phyloP scores from a whole-genome alignment of 129 eudicot species.

The Centrapalus pauciflorus region DNA sequence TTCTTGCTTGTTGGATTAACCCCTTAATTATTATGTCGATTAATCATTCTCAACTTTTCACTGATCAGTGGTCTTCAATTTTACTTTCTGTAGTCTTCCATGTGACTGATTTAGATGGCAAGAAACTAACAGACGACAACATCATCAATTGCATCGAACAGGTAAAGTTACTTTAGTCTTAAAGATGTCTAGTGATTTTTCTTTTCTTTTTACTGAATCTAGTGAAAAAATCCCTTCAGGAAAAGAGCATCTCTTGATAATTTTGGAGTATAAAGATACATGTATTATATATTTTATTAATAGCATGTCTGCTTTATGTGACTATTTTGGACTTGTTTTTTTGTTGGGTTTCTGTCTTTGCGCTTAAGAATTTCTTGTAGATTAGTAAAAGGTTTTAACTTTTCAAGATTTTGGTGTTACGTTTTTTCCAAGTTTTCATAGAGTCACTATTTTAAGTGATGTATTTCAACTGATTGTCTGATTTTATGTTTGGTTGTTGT shows the following conservation, averaged over 20 bases:
- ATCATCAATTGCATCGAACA: slow-evolving; percentile 73
- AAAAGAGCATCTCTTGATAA: background rate
- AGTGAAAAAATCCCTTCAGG: background rate
- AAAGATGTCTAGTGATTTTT: background rate
- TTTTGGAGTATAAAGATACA: background rate
- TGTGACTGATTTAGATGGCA: slow-evolving; percentile 79
- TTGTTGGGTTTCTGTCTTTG: background rate
- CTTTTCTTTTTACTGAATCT: background rate
- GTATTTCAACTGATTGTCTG: background rate
- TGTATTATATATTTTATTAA: no score
- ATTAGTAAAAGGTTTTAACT: no score
- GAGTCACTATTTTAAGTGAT: no score
- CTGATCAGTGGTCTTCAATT: slow-evolving; percentile 1
- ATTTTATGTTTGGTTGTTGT: background rate
- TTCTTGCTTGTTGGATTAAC: no score
- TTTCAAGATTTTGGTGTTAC: no score
- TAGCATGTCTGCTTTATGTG: background rate
- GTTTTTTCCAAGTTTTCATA: background rate
- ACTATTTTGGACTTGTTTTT: no score
- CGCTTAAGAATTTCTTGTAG: background rate
- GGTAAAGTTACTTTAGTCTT: slow-evolving; percentile 31
- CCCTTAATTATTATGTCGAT: background rate
- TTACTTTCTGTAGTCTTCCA: slow-evolving; percentile 66
- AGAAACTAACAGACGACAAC: slow-evolving; percentile 65
- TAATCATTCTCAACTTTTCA: background rate